These are phyloP conservation scores for Phanerochaete sordida DNA, from an alignment of 768 basidiomycete species.

Conservation along the genomic window DNA sequence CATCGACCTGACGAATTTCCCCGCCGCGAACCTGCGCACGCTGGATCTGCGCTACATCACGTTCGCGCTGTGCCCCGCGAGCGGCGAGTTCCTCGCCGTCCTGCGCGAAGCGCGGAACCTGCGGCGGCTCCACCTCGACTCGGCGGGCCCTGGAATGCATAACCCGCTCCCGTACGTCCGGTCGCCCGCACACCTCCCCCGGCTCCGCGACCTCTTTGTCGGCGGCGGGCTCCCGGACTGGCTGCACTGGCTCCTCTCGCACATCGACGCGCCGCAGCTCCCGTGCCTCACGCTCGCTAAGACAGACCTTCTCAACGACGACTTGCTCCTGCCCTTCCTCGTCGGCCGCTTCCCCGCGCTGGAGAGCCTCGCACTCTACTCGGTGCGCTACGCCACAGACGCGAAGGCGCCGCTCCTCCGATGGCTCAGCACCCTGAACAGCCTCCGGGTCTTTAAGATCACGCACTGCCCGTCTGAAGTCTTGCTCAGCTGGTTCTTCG, in stretches of 20 bases:
- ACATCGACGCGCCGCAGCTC: conserved; percentile 54
- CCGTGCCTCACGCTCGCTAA: conserved; percentile 57
- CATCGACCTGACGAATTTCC: conserved; percentile 53
- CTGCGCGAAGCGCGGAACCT: conserved; percentile 40
- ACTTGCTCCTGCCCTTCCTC: conserved; percentile 42
- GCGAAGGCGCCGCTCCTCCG: neutral
- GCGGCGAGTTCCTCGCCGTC: conserved; percentile 50
- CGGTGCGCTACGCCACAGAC: neutral
- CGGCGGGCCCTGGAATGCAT: conserved; percentile 46
- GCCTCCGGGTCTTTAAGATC: neutral
- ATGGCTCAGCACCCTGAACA: neutral
- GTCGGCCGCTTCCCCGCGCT: conserved; percentile 43
- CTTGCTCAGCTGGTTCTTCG: neutral
- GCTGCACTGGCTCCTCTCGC: conserved; percentile 30
- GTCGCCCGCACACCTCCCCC: neutral
- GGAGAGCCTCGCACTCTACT: neutral
- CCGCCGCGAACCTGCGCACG: conserved; percentile 50
- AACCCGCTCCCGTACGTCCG: neutral
- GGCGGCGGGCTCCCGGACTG: conserved; percentile 27
- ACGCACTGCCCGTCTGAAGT: neutral
- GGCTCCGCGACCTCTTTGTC: neutral
- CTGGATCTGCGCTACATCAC: conserved; percentile 65
- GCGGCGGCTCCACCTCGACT: conserved; percentile 55
- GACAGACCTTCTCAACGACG: conserved; percentile 48
- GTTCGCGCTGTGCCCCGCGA: conserved; percentile 45